A percentile compares a stretch with the other conserved stretches of the same genome.
Conservation (phyloP, 306 rosid genomes). For the Cucurbita pepo region DNA sequence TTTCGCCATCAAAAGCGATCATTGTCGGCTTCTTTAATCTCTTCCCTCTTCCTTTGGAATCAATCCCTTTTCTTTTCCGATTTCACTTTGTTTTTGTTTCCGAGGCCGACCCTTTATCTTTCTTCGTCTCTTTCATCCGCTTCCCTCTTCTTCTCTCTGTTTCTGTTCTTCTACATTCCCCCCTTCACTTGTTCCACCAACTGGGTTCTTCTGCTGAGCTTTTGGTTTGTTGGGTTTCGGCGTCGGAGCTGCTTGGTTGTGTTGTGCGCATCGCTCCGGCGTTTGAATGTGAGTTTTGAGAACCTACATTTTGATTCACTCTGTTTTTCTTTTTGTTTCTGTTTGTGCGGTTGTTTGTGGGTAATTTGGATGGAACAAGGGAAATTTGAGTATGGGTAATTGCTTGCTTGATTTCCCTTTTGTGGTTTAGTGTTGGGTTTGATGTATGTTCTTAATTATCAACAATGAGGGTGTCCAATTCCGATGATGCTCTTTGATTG, state of each 20-base stretch:
- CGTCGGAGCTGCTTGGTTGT: background rate
- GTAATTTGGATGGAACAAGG: background rate
- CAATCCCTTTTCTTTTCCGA: background rate
- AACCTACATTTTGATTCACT: background rate
- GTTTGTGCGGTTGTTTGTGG: background rate
- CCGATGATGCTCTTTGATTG: background rate
- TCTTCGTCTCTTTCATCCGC: background rate
- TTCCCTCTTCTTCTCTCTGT: background rate
- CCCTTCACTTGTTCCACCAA: background rate
- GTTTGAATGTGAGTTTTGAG: background rate
- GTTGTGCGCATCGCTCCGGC: background rate
- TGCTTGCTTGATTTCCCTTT: background rate
- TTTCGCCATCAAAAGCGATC: background rate
- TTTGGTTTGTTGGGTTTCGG: background rate
- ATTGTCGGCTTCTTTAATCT: background rate
- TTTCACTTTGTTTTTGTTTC: background rate
- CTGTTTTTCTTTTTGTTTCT: background rate
- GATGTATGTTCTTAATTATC: background rate
- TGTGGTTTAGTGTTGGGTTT: background rate
- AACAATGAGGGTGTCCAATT: background rate
- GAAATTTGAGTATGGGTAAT: background rate
- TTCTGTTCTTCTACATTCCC: background rate
- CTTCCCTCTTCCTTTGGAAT: background rate
- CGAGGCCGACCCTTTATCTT: background rate
- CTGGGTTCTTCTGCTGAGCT: background rate